Base-by-base conservation (phyloP, 805 yeast species). In the Scheffersomyces lignosus region DNA sequence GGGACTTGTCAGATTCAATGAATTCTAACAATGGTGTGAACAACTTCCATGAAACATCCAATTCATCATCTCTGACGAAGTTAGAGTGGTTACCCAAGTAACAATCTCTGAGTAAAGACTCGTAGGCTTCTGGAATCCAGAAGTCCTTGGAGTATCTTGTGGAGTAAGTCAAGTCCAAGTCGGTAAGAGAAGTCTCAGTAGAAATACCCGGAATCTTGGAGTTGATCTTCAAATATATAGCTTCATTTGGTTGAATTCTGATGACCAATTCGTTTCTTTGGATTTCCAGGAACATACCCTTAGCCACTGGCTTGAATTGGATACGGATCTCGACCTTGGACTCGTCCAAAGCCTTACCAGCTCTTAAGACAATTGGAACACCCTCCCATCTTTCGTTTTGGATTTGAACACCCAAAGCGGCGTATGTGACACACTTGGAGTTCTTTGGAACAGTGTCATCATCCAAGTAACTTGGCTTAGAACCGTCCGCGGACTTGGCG, bases 51-150 rank as follows among this genome's bases (percentile, higher is more conserved):
- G 95, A 83, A 41, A 83, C 81, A 38, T 90, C 97, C 58, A 93
- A 77, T 71, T 93, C 99, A 61, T 93, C 99, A 60, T 91, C 97
- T 70, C 99, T 83, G 23, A 93, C 98, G 60, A 93, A 93, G 71
- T 91, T 91, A 35, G 98, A 86, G 68, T 93, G 99, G 65, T 90
- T 96, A 39, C 95, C 98, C 49, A 79, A 76, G 58, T 84, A 66
- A 45, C 91, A 86, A 64, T 93, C 98, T 64, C 95, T 80, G 53
- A 93, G 87, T 52, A 93, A 78, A 1, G 96, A 85, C 71, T 93
- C 99, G 64, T 93, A 93, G 28, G 98, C 98, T 72, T 91, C 96
- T 30, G 99, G 98, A 55, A 93, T 90, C 83, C 93, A 85, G 68
- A 87, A 84, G 58, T 87, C 84, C 46, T 85, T 71, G 18, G 73